Conservation (phyloP, 768 basidiomycete genomes). For the Porpolomopsis calyptriformis region DNA sequence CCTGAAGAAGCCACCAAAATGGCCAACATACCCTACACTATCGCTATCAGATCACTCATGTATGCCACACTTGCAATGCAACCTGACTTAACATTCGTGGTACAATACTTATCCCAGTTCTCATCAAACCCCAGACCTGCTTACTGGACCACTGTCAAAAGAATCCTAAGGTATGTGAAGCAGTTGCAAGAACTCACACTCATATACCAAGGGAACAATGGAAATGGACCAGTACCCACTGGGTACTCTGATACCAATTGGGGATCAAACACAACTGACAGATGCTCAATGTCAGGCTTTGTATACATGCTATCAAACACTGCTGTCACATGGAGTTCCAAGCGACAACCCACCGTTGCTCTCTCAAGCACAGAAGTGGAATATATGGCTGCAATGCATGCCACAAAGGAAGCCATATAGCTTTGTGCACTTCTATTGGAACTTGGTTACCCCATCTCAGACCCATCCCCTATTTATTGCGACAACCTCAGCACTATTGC, state of each 20-base stretch:
- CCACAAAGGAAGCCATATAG: neutral
- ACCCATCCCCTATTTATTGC: neutral
- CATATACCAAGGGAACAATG: neutral
- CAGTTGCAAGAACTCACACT: neutral
- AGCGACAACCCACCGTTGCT: neutral
- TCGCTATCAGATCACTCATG: constrained; percentile 21
- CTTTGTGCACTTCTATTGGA: neutral
- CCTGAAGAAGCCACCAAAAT: constrained; percentile 15
- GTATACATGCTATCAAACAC: neutral
- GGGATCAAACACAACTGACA: neutral
- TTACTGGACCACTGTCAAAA: neutral
- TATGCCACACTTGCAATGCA: constrained; percentile 20
- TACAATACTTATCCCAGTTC: constrained; percentile 15
- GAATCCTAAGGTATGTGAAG: neutral
- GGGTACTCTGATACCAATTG: neutral
- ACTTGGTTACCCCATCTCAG: neutral
- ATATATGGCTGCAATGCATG: neutral
- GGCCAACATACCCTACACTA: constrained; percentile 18
- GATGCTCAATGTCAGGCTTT: neutral
- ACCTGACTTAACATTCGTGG: constrained; percentile 18
- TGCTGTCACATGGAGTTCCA: neutral
- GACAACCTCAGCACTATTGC: neutral
- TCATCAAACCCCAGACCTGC: constrained; percentile 11
- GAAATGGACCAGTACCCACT: neutral
- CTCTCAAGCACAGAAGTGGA: neutral